Percentiles rank a stretch among this genome's conserved stretches.
phyloP scores from a whole-genome alignment of 129 eudicot genomes.

The Kitagawia praeruptora region DNA sequence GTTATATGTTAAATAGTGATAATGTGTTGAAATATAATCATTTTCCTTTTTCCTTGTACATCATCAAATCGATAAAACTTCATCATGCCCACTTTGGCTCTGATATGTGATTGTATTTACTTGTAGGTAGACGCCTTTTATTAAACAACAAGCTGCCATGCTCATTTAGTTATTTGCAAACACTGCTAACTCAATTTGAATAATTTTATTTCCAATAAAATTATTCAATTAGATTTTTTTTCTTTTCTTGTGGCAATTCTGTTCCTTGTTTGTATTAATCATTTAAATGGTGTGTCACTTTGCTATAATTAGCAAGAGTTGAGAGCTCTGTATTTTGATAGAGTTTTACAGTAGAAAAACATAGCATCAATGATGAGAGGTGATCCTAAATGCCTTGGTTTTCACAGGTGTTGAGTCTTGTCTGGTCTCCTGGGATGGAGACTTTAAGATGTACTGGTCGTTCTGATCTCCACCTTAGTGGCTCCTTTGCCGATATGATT shows the following conservation, averaged over 20 bases:
- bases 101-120: not conserved
- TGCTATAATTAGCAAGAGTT: not conserved
- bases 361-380: not conserved
- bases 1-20: not conserved
- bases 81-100: not conserved
- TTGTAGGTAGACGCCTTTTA: not conserved
- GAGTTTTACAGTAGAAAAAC: too few relatives aligned
- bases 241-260: not conserved
- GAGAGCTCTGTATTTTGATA: not conserved
- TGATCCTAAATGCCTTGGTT: not conserved
- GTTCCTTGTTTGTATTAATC: not conserved
- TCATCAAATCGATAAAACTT: not conserved
- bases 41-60: not conserved
- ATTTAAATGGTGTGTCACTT: not conserved
- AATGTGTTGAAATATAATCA: not conserved
- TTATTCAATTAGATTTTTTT: not conserved
- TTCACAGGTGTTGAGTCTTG: conserved; percentile 68
- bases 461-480: conserved; percentile 52
- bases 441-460: conserved; percentile 58
- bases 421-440: conserved; percentile 74
- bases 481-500: conserved; percentile 74
- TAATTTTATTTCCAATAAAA: not conserved
- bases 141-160: not conserved
- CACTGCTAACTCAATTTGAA: not conserved
- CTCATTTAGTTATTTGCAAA: not conserved